These are phyloP conservation scores for Grifola frondosa DNA, from an alignment of 1,284 basidiomycete species.

Conservation along the genomic window DNA sequence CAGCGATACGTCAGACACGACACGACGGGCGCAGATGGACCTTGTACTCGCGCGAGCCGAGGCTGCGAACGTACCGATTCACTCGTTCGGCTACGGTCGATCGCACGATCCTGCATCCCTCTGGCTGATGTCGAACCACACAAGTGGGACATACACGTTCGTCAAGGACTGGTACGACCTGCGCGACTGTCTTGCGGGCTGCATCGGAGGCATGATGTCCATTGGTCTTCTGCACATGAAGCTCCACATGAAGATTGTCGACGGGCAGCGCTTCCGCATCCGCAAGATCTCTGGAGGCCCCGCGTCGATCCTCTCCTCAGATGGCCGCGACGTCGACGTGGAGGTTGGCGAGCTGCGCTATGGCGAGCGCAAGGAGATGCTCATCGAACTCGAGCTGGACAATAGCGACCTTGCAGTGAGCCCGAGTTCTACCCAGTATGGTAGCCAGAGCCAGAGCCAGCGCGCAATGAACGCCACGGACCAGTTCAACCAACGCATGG, in stretches of 20 bases:
- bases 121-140: constrained; percentile 98
- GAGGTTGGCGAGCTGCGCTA: constrained; percentile 92
- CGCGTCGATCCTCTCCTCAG: constrained; percentile 77
- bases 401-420: constrained; percentile 55
- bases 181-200: constrained; percentile 85
- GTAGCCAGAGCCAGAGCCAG: constrained; percentile 16
- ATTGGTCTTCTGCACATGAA: constrained; percentile 89
- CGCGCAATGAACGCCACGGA: constrained; percentile 70
- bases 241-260: constrained; percentile 87
- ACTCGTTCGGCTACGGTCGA: constrained; percentile 95
- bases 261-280: constrained; percentile 81
- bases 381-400: constrained; percentile 90
- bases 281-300: constrained; percentile 88
- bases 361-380: constrained; percentile 91
- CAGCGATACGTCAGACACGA: constrained; percentile 87
- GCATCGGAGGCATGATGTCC: constrained; percentile 92
- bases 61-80: constrained; percentile 93
- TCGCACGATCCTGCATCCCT: constrained; percentile 97
- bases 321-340: constrained; percentile 92
- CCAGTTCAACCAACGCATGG: constrained; percentile 79
- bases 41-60: constrained; percentile 96
- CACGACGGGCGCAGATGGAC: constrained; percentile 97
- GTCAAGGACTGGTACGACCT: constrained; percentile 96
- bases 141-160: constrained; percentile 95
- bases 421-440: constrained; percentile 21